A percentile compares a stretch with the other conserved stretches of the same genome.
Conservation (phyloP, 345 rosid genomes). For the Limnanthes douglasii region DNA sequence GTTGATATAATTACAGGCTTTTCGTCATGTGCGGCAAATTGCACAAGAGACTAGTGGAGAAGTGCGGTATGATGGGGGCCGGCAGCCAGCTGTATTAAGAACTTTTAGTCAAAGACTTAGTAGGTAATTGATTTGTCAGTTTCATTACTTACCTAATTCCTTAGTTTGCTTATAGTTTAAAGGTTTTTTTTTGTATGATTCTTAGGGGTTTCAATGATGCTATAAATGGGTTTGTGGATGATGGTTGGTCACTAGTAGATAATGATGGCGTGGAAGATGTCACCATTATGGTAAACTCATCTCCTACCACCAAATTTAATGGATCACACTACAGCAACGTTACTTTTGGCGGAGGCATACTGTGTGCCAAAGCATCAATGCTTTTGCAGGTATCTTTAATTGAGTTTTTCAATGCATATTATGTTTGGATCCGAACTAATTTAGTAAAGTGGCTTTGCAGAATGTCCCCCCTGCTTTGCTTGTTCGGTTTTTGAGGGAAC, state of each 20-base stretch:
- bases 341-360: constrained; percentile 79
- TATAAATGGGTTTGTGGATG: constrained; percentile 82
- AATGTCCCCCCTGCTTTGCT: constrained; percentile 86
- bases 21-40: constrained; percentile 74
- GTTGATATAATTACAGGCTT: constrained; percentile 31
- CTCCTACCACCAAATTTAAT: constrained; percentile 55
- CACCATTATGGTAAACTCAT: constrained; percentile 58
- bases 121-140: no score
- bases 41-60: constrained; percentile 93
- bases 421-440: no score
- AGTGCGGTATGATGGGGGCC: constrained; percentile 84
- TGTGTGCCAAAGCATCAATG: constrained; percentile 95
- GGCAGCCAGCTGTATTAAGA: constrained; percentile 90
- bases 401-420: no score
- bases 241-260: constrained; percentile 82
- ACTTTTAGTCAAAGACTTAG: constrained; percentile 89
- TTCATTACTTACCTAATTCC: not conserved
- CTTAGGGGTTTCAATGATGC: constrained; percentile 95
- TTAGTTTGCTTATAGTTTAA: not conserved
- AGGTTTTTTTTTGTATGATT: constrained; percentile 9
- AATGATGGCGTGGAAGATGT: constrained; percentile 89
- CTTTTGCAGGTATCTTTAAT: constrained; percentile 74
- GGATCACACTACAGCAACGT: constrained; percentile 54
- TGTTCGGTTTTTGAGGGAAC: constrained; percentile 89
- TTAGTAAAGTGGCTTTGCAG: constrained; percentile 27